Conservation (phyloP, 768 basidiomycete genomes). For the Megacollybia marginata region DNA sequence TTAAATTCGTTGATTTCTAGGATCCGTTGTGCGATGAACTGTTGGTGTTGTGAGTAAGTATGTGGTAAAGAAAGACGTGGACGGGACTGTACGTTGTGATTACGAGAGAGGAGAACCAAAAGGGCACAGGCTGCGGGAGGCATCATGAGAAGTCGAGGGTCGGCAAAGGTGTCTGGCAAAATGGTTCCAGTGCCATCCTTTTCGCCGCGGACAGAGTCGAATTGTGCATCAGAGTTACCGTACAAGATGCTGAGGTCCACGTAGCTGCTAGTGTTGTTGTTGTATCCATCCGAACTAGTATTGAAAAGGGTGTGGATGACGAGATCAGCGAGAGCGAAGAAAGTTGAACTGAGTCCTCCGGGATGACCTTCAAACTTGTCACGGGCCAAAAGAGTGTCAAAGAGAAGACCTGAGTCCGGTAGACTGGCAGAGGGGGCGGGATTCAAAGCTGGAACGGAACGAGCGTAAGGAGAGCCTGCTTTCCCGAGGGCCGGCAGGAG, state of each 20-base stretch:
- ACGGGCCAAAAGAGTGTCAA: conserved; percentile 56
- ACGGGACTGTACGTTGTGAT: conserved; percentile 42
- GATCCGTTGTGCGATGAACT: conserved; percentile 50
- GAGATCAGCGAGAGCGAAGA: conserved; percentile 76
- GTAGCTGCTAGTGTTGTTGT: conserved; percentile 68
- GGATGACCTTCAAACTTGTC: conserved; percentile 33
- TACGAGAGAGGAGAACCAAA: conserved; percentile 48
- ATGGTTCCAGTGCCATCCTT: conserved; percentile 62
- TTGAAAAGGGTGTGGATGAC: conserved; percentile 67
- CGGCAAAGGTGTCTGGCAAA: conserved; percentile 64
- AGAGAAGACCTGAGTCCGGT: conserved; percentile 62
- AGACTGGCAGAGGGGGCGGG: conserved; percentile 35
- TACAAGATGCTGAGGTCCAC: conserved; percentile 73
- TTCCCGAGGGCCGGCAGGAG: conserved; percentile 47
- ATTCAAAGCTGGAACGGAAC: conserved; percentile 48
- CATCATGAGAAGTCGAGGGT: conserved; percentile 43
- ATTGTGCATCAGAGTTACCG: conserved; percentile 40
- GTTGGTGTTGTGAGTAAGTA: background rate
- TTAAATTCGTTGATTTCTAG: conserved; percentile 49
- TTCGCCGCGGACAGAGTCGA: conserved; percentile 38
- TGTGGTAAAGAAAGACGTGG: background rate
- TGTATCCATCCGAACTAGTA: conserved; percentile 30
- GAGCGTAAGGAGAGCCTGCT: conserved; percentile 61
- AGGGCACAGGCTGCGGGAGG: conserved; percentile 48
- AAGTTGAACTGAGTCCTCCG: conserved; percentile 62